Evolutionary conservation across 2,329 filamentous ascomycete species (phyloP).

Genomic region (Capronia americana): DNA sequence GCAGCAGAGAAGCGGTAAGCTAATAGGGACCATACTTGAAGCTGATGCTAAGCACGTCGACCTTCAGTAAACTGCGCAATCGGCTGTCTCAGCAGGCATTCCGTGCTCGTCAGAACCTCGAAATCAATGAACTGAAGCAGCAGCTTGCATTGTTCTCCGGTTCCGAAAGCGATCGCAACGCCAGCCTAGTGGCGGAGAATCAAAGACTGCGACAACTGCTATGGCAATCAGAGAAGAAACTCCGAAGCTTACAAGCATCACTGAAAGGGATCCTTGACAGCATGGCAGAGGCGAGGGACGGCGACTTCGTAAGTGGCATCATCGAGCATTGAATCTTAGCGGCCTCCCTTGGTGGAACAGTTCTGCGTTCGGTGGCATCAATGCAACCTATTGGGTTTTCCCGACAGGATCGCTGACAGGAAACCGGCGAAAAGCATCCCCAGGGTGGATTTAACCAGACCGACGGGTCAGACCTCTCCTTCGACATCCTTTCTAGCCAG

Average conservation of each 20-base stretch:
- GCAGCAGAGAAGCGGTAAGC: constrained; percentile 25
- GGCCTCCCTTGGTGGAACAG: background rate
- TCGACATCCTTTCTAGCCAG: background rate
- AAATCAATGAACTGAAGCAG: constrained; percentile 28
- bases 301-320: background rate
- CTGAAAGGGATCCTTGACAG: constrained; percentile 22
- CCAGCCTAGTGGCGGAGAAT: constrained; percentile 21
- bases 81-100: constrained; percentile 34
- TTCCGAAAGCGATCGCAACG: constrained; percentile 30
- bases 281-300: constrained; percentile 15
- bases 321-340: background rate
- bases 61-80: constrained; percentile 28
- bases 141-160: constrained; percentile 23
- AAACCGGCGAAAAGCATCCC: background rate
- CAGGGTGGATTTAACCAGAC: background rate
- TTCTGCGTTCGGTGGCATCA: background rate
- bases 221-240: constrained; percentile 27
- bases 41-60: background rate
- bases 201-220: constrained; percentile 21
- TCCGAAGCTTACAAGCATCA: constrained; percentile 27
- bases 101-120: constrained; percentile 26
- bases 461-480: background rate
- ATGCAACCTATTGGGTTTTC: background rate
- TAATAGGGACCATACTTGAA: background rate
- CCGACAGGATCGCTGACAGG: background rate